These are phyloP conservation scores for Septoria linicola DNA, from an alignment of 2,329 filamentous ascomycete genomes.

Conservation along the genomic window DNA sequence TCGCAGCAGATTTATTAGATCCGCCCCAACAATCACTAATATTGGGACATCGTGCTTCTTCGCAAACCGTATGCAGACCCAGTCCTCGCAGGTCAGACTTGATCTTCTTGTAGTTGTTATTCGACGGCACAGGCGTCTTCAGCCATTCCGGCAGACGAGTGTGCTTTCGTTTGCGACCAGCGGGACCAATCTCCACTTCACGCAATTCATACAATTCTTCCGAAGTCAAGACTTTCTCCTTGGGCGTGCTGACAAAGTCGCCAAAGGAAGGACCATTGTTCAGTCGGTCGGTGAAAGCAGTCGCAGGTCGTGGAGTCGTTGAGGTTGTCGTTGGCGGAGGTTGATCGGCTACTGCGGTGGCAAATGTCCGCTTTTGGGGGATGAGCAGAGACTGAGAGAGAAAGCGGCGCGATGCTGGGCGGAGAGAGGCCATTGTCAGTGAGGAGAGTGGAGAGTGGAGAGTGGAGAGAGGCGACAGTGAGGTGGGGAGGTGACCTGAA, in stretches of 20 bases:
- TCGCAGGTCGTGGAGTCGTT: constrained; percentile 45
- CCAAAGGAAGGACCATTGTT: constrained; percentile 64
- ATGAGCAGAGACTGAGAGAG: constrained; percentile 27
- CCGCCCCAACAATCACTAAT: constrained; percentile 98
- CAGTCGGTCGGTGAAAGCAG: constrained; percentile 61
- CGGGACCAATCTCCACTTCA: constrained; percentile 60
- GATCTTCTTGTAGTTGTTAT: constrained; percentile 88
- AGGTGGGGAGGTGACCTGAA: neutral
- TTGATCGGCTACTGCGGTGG: constrained; percentile 45
- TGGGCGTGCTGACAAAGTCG: constrained; percentile 57
- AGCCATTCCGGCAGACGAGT: constrained; percentile 87
- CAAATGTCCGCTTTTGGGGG: constrained; percentile 42
- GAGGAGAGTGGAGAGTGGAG: neutral
- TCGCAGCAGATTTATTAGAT: constrained; percentile 80
- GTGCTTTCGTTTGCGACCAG: constrained; percentile 63
- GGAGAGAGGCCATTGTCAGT: constrained; percentile 22
- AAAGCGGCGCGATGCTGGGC: constrained; percentile 22
- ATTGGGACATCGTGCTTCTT: constrained; percentile 95
- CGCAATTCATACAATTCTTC: constrained; percentile 61
- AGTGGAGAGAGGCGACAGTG: no score
- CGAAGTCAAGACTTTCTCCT: constrained; percentile 41
- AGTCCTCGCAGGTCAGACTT: constrained; percentile 89
- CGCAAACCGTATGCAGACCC: constrained; percentile 91
- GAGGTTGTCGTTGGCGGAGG: constrained; percentile 36
- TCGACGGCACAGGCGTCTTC: constrained; percentile 88